Conservation (phyloP, 2,329 filamentous ascomycete genomes). For the Alternaria alternata region DNA sequence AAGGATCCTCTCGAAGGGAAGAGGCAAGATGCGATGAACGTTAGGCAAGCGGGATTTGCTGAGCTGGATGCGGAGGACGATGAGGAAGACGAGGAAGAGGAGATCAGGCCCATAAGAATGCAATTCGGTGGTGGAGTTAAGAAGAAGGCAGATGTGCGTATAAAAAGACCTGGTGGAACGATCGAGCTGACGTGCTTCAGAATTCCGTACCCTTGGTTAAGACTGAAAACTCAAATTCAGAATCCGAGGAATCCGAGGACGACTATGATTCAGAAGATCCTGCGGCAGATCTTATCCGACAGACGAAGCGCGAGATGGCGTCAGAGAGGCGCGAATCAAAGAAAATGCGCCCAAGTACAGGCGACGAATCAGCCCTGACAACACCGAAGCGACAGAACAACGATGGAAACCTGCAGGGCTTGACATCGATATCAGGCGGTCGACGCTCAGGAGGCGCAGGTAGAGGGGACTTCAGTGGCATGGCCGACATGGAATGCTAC, state of each 20-base stretch:
- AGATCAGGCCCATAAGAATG: conserved; percentile 49
- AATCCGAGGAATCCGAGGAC: conserved; percentile 45
- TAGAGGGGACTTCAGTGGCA: conserved; percentile 20
- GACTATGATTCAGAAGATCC: conserved; percentile 55
- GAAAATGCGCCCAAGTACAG: conserved; percentile 58
- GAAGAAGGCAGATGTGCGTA: conserved; percentile 28
- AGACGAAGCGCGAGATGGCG: conserved; percentile 56
- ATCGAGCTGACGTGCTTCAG: conserved; percentile 28
- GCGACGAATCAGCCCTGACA: conserved; percentile 57
- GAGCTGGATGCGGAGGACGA: conserved; percentile 56
- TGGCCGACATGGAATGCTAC: conserved; percentile 62
- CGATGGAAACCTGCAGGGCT: conserved; percentile 67
- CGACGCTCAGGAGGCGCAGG: conserved; percentile 29
- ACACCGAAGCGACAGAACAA: conserved; percentile 70
- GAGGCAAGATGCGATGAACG: conserved; percentile 51
- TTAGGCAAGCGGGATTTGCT: conserved; percentile 70
- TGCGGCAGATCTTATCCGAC: conserved; percentile 55
- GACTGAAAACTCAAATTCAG: conserved; percentile 35
- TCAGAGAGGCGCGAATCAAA: conserved; percentile 54
- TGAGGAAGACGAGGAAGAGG: conserved; percentile 46
- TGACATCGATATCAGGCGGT: conserved; percentile 68
- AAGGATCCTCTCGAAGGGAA: conserved; percentile 54
- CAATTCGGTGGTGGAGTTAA: conserved; percentile 62
- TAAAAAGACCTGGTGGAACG: background rate
- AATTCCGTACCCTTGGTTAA: conserved; percentile 28